Evolutionary conservation across 2,329 filamentous ascomycete genomes (phyloP), one percentile per base, ranked within the genome.

Genomic region (Anisogramma anomala): DNA sequence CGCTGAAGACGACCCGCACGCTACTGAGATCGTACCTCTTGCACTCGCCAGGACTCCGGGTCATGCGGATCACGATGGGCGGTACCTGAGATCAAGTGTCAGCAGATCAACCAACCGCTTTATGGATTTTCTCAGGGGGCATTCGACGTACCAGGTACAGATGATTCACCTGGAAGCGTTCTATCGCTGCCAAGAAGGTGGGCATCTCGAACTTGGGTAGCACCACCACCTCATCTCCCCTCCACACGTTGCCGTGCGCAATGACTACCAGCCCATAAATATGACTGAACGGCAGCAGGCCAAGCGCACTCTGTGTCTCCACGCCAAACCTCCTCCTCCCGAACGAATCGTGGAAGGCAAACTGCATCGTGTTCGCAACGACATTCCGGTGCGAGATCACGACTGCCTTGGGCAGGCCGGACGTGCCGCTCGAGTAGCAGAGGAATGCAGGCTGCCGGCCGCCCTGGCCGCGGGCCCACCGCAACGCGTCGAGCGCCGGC

Each of bases 301-400:
- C 84, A 0, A 88, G 69, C 2, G 58, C 63, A 15, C 71, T 58
- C 43, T 71, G 61, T 1, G 59, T 67, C 3, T 56, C 55, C 31
- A 70, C 46, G 10, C 54, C 55, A 4, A 56, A 51, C 23, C 55
- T 50, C 47, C 60, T 56, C 46, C 66, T 57, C n/a, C 57, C 41
- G 39, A 63, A 50, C 45, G 55, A 35, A 38, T 71, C 58, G 41
- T 58, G 77, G 0, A 67, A 54, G 6, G 53, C 55, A 41, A 79
- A 67, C 55, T 87, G 82, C 34, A 86, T 53, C 0, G 77, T 71
- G 54, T 88, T 89, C 39, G 83, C 74, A 35, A 89, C 88, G 32
- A 88, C 79, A 49, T 89, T 89, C 27, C 64, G 64, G 55, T 89
- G 84, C 3, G 82, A 83, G 45, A 89, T 83, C 78, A 84, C 86